phyloP scores from a whole-genome alignment of 257 asterid species.

The Capsicum rhomboideum region DNA sequence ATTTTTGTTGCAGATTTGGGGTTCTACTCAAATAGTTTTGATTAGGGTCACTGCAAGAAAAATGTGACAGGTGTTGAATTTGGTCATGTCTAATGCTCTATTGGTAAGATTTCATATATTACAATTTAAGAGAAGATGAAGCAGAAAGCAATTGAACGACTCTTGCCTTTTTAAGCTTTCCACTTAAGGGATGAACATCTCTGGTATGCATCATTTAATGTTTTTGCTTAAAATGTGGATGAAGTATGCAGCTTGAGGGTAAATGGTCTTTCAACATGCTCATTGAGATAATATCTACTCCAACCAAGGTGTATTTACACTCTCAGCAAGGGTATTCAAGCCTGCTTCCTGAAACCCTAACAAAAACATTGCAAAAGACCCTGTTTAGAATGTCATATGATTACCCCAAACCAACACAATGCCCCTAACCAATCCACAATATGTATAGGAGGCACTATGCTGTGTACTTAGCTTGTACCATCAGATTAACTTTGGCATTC shows the following conservation, averaged over 20 bases:
- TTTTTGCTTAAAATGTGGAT: neutral
- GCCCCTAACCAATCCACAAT: neutral
- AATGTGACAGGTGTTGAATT: neutral
- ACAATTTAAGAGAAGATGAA: neutral
- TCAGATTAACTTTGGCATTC: neutral
- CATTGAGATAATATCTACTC: neutral
- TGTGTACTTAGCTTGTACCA: neutral
- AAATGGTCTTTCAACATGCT: neutral
- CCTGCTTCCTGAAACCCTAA: neutral
- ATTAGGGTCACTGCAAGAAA: neutral
- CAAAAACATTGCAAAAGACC: neutral
- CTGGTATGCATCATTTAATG: neutral
- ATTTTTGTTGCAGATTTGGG: neutral
- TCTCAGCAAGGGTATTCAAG: neutral
- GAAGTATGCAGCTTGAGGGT: neutral
- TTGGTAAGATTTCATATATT: neutral
- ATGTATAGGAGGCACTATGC: neutral
- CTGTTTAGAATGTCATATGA: neutral
- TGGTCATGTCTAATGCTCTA: neutral
- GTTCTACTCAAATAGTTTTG: neutral
- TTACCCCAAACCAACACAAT: neutral
- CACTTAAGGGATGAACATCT: neutral
- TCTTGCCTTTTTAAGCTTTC: neutral
- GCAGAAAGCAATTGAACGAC: neutral
- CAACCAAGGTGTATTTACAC: neutral